Conservation (phyloP, 2,329 filamentous ascomycete species). For the Annulohypoxylon truncatum region DNA sequence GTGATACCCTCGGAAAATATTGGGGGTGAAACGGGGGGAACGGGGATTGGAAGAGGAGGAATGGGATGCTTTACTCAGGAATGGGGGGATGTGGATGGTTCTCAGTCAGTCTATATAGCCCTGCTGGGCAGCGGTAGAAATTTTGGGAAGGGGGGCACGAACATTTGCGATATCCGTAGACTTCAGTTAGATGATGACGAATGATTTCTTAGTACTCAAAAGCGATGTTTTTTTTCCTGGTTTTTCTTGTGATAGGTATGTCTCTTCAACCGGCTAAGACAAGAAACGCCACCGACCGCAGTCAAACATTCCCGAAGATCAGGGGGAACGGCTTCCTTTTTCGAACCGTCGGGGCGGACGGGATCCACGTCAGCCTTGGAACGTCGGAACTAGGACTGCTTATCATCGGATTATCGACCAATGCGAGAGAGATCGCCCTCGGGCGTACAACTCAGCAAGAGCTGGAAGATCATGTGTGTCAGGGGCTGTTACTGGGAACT, state of each 20-base stretch:
- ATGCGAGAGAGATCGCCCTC: not conserved
- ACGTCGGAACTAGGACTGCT: not conserved
- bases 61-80: slow-evolving; percentile 16
- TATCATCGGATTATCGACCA: not conserved
- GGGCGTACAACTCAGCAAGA: not conserved
- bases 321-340: not conserved
- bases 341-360: not conserved
- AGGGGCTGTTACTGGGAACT: not conserved
- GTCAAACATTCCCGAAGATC: not conserved
- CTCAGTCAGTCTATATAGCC: slow-evolving; percentile 33
- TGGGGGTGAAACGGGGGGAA: slow-evolving; percentile 34
- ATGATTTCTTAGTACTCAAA: slow-evolving; percentile 36
- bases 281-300: not conserved
- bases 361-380: not conserved
- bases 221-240: not conserved
- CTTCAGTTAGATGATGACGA: slow-evolving; percentile 41
- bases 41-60: slow-evolving; percentile 20
- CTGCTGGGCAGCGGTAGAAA: slow-evolving; percentile 46
- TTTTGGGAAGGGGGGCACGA: slow-evolving; percentile 5
- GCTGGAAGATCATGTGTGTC: slow-evolving; percentile 17
- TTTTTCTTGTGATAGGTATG: not conserved
- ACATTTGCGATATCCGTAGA: slow-evolving; percentile 41
- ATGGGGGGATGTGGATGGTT: slow-evolving; percentile 17
- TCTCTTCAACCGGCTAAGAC: not conserved
- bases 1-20: slow-evolving; percentile 47